A percentile compares a stretch with the other conserved stretches of the same genome.
phyloP scores from a whole-genome alignment of 1,284 basidiomycete species.

The Trametes sp. region DNA sequence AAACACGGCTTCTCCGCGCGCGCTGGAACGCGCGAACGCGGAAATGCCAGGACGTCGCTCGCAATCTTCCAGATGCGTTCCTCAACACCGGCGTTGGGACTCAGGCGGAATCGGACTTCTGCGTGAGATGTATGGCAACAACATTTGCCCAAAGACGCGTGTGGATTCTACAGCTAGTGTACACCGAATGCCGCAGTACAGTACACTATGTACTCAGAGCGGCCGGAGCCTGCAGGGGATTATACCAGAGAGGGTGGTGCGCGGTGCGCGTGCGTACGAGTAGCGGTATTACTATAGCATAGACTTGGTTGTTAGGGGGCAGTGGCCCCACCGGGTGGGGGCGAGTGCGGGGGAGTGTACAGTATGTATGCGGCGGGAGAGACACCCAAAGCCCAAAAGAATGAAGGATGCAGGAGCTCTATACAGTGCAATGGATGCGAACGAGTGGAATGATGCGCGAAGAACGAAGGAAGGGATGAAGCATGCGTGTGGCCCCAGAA shows the following conservation, averaged over 20 bases:
- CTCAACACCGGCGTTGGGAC: no score
- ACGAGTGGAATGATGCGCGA: constrained; percentile 3
- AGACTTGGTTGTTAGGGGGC: neutral
- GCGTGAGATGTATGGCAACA: neutral
- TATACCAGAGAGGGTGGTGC: neutral
- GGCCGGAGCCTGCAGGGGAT: neutral
- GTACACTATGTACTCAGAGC: neutral
- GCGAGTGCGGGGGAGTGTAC: neutral
- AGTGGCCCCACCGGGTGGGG: neutral
- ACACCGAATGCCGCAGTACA: neutral
- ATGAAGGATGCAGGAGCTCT: constrained; percentile 14
- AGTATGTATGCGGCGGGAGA: neutral
- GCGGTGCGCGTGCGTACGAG: neutral
- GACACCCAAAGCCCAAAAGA: neutral
- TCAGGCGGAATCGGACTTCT: neutral
- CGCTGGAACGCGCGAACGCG: no score
- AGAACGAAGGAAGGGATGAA: neutral
- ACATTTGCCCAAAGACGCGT: neutral
- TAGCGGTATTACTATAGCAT: constrained; percentile 1
- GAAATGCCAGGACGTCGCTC: no score
- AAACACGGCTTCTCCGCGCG: no score
- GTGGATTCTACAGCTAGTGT: neutral
- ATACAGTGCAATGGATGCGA: constrained; percentile 15
- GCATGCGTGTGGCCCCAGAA: neutral
- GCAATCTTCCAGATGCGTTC: no score